Conservation (phyloP, 108 stramenopile genomes). For the Cyclotella choctawhatcheeana region DNA sequence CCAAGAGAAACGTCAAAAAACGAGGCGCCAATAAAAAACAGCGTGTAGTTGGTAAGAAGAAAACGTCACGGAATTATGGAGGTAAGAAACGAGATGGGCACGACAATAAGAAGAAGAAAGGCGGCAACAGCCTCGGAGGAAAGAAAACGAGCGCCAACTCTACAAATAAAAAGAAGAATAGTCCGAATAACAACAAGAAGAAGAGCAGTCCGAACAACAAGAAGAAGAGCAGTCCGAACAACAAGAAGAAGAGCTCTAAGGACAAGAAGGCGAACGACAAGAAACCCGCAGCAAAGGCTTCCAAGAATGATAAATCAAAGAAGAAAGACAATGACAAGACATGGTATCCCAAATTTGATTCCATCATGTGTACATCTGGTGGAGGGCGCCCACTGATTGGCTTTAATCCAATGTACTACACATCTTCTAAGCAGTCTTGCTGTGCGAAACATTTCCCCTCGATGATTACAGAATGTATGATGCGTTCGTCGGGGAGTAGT, state of each 20-base stretch:
- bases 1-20: conserved; percentile 6
- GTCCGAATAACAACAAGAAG: background rate
- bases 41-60: background rate
- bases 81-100: background rate
- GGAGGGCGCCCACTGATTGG: background rate
- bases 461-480: conserved; percentile 2
- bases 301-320: conserved; percentile 8
- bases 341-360: conserved; percentile 8
- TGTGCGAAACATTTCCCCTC: conserved; percentile 12
- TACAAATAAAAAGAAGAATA: conserved; percentile 5
- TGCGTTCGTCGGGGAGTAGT: background rate
- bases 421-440: background rate
- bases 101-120: background rate
- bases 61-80: background rate
- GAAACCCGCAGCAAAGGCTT: background rate
- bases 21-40: conserved; percentile 3
- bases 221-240: background rate
- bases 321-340: background rate
- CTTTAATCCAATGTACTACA: background rate
- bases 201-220: background rate
- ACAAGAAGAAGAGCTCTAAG: background rate
- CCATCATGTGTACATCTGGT: conserved; percentile 9
- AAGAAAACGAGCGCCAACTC: background rate
- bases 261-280: background rate
- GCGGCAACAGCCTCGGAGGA: background rate